Evolutionary conservation across 2,329 filamentous ascomycete genomes (phyloP).

Genomic region (Akanthomyces lecanii): DNA sequence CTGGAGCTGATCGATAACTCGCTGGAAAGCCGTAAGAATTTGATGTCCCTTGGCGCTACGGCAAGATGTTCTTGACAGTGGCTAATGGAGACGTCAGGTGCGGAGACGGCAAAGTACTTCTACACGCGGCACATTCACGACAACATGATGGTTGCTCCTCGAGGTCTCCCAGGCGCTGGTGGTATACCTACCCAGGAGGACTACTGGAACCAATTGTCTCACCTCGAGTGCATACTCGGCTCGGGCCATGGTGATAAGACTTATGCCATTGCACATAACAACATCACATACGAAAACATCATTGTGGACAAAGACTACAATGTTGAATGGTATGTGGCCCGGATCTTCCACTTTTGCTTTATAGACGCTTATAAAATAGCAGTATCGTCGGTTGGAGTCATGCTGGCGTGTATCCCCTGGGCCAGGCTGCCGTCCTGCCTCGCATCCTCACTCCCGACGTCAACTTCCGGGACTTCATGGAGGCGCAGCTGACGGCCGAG

Average conservation of each 20-base stretch:
- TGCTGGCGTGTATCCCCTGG: neutral
- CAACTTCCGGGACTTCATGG: no score
- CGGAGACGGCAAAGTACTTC: neutral
- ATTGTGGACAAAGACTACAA: neutral
- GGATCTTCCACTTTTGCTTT: neutral
- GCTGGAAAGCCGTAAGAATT: neutral
- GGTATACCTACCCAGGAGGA: neutral
- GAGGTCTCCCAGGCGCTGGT: neutral
- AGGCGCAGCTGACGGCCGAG: neutral
- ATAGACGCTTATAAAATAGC: neutral
- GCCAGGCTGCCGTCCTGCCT: neutral
- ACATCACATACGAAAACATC: neutral
- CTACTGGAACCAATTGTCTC: neutral
- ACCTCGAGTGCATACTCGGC: neutral
- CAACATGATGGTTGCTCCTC: neutral
- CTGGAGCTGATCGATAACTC: neutral
- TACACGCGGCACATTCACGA: neutral
- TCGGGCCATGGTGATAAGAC: neutral
- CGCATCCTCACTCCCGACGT: neutral
- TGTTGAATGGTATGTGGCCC: neutral
- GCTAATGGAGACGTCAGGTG: neutral
- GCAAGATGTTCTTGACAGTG: neutral
- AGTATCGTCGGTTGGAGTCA: slow-evolving; percentile 9
- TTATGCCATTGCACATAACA: neutral
- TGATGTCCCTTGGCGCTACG: neutral